Percentiles rank a stretch among this genome's conserved stretches.
Conservation (phyloP, 2,329 filamentous ascomycete species). For the Colletotrichum viniferum region DNA sequence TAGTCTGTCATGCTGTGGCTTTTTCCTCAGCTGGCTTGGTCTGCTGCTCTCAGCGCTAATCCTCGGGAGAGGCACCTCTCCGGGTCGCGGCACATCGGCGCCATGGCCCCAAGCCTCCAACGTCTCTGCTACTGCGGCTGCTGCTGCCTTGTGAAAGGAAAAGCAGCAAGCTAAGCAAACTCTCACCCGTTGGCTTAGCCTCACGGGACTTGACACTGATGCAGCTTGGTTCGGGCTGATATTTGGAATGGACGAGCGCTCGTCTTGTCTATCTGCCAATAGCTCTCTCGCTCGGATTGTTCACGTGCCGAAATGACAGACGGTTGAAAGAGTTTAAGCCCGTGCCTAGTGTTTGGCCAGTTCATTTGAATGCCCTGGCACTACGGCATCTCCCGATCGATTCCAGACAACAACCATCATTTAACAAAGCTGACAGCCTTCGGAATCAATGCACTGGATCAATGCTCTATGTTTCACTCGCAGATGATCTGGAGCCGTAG, state of each 20-base stretch:
- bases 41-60: background rate
- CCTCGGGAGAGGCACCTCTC: background rate
- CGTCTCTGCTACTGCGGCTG: background rate
- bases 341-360: background rate
- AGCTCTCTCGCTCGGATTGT: background rate
- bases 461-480: too few species aligned
- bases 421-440: too few species aligned
- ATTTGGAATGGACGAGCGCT: background rate
- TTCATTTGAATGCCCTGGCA: background rate
- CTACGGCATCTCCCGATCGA: background rate
- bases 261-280: background rate
- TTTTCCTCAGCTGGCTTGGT: background rate
- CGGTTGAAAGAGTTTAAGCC: background rate
- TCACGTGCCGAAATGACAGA: background rate
- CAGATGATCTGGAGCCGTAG: too few species aligned
- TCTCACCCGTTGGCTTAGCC: background rate
- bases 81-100: background rate
- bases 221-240: background rate
- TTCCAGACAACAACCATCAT: too few species aligned
- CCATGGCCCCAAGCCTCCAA: background rate
- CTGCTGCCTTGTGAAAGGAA: background rate
- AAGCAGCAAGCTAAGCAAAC: background rate
- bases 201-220: background rate
- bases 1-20: background rate
- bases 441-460: too few species aligned